Conservation (phyloP, 345 rosid species). For the Pistacia integerrima region DNA sequence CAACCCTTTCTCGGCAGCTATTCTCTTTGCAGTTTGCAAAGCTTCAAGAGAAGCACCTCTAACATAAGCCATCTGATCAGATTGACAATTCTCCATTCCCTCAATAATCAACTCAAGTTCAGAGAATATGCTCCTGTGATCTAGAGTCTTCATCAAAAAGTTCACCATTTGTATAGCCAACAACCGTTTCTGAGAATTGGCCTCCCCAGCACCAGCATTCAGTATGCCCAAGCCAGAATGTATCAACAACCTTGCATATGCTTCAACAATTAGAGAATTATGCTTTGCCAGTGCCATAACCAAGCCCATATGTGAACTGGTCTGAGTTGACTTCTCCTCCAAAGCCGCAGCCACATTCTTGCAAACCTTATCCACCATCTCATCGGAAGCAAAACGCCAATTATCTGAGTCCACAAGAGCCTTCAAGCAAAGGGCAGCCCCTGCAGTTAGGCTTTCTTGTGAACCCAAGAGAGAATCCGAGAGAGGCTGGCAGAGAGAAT, state of each 20-base stretch:
- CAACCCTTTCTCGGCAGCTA: conserved; percentile 50
- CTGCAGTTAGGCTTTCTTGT: conserved; percentile 82
- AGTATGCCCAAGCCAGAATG: conserved; percentile 69
- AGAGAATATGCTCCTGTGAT: conserved; percentile 70
- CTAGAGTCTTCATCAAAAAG: conserved; percentile 82
- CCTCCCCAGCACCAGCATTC: conserved; percentile 56
- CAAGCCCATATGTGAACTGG: conserved; percentile 70
- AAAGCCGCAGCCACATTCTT: conserved; percentile 88
- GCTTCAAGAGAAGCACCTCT: conserved; percentile 95
- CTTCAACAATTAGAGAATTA: conserved; percentile 82
- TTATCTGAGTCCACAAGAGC: conserved; percentile 89
- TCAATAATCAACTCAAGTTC: conserved; percentile 67
- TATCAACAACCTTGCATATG: conserved; percentile 81
- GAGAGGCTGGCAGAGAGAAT: conserved; percentile 86
- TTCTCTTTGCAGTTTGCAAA: conserved; percentile 70
- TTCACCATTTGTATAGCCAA: conserved; percentile 92
- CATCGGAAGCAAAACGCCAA: conserved; percentile 89
- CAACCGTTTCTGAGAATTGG: conserved; percentile 80
- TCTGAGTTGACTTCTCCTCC: conserved; percentile 74
- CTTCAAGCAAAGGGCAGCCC: conserved; percentile 87
- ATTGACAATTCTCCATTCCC: conserved; percentile 86
- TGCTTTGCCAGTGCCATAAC: conserved; percentile 89
- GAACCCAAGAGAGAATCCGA: conserved; percentile 72
- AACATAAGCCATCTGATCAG: conserved; percentile 87
- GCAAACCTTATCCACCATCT: conserved; percentile 88